These are phyloP conservation scores for Colletotrichum zoysiae DNA, from an alignment of 2,329 filamentous ascomycete genomes.

Conservation along the genomic window DNA sequence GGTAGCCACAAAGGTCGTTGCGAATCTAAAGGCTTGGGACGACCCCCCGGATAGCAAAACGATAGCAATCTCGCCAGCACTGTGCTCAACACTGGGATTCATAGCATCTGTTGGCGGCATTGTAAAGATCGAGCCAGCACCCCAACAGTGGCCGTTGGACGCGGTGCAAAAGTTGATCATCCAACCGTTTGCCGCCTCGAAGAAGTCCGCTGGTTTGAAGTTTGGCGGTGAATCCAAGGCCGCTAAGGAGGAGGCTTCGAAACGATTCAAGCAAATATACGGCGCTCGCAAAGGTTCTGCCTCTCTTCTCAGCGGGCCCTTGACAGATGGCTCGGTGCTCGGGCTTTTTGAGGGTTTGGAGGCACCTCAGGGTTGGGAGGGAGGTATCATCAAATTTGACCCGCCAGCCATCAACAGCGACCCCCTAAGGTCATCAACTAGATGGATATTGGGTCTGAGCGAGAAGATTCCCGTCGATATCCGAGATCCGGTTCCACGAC, in stretches of 20 bases:
- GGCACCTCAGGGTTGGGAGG: conserved; percentile 77
- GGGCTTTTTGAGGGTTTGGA: conserved; percentile 67
- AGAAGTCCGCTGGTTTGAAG: conserved; percentile 76
- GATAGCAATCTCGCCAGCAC: conserved; percentile 79
- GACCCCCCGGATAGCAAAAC: conserved; percentile 87
- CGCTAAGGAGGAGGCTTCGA: conserved; percentile 81
- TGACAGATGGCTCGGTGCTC: conserved; percentile 90
- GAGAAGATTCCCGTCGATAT: conserved; percentile 80
- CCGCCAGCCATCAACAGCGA: conserved; percentile 57
- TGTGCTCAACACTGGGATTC: conserved; percentile 81
- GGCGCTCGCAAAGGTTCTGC: conserved; percentile 52
- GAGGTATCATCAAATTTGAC: conserved; percentile 86
- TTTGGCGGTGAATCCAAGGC: conserved; percentile 91
- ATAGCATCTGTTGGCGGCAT: conserved; percentile 85
- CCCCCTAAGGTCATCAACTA: conserved; percentile 36
- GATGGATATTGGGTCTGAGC: conserved; percentile 85
- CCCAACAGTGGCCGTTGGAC: conserved; percentile 75
- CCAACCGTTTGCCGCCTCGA: conserved; percentile 78
- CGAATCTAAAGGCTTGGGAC: conserved; percentile 82
- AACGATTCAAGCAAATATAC: conserved; percentile 80
- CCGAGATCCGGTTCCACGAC: conserved; percentile 78
- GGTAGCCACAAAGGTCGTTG: conserved; percentile 78
- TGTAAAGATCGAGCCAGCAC: conserved; percentile 87
- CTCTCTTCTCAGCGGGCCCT: conserved; percentile 80
- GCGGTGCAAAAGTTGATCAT: conserved; percentile 78